Evolutionary conservation across 106 monocot genomes (phyloP).

Genomic region (Narthecium ossifragum): DNA sequence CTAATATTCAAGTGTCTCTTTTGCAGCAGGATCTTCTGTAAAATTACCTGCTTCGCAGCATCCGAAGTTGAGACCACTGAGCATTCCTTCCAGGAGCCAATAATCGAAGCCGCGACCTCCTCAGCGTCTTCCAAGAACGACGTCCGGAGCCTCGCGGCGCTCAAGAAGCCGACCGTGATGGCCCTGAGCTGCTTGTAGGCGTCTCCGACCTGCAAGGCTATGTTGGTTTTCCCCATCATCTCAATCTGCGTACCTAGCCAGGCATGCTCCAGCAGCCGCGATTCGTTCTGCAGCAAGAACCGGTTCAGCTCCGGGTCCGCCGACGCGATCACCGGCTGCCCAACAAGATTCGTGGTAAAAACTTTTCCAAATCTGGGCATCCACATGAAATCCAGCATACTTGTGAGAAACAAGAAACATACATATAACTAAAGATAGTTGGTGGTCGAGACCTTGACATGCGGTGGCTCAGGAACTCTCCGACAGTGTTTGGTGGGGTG

Average conservation of each 20-base stretch:
- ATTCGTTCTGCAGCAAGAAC: constrained; percentile 34
- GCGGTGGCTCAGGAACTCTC: not conserved
- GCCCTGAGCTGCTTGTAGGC: constrained; percentile 22
- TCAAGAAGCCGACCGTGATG: constrained; percentile 27
- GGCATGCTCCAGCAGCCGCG: constrained; percentile 19
- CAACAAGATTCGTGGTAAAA: constrained; percentile 27
- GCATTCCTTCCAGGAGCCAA: constrained; percentile 14
- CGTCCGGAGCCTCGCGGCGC: constrained; percentile 9
- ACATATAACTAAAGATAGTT: not conserved
- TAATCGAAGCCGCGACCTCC: constrained; percentile 1
- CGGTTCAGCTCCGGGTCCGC: constrained; percentile 33
- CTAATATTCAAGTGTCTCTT: not conserved
- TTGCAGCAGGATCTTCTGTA: too few relatives aligned
- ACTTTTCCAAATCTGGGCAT: constrained; percentile 27
- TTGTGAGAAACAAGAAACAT: not conserved
- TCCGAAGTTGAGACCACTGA: constrained; percentile 13
- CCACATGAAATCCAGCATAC: not conserved
- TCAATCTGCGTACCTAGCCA: constrained; percentile 13
- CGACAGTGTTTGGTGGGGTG: not conserved
- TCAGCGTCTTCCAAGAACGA: constrained; percentile 18
- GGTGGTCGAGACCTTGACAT: not conserved
- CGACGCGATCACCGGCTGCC: constrained; percentile 24
- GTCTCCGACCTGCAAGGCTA: constrained; percentile 24
- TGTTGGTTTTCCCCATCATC: constrained; percentile 26
- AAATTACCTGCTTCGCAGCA: constrained; percentile 24